Evolutionary conservation across 2,329 filamentous ascomycete species (phyloP).

Genomic region (Verticillium nubilum): DNA sequence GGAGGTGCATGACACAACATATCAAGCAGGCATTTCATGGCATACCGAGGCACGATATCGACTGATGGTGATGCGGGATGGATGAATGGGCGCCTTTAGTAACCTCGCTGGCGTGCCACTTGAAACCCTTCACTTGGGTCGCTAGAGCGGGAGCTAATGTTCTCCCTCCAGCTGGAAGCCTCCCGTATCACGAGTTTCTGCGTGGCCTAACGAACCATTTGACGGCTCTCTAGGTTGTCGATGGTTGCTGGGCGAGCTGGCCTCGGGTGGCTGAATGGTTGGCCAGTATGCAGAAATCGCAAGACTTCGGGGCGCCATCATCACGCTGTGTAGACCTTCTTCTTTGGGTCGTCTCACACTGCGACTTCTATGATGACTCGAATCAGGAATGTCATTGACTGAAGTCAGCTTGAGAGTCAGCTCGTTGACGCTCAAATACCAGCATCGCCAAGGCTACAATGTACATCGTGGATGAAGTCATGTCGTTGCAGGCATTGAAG

Average conservation of each 20-base stretch:
- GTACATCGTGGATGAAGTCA: too few species aligned
- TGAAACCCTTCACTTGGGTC: background rate
- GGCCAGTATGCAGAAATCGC: too few species aligned
- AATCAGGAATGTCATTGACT: too few species aligned
- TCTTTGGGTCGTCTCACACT: too few species aligned
- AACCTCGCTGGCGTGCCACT: background rate
- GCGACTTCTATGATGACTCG: too few species aligned
- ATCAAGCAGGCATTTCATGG: background rate
- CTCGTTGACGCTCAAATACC: background rate
- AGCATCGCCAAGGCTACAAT: background rate
- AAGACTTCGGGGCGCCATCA: too few species aligned
- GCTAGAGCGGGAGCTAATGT: background rate
- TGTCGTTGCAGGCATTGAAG: too few species aligned
- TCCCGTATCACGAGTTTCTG: too few species aligned
- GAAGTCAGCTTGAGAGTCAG: background rate
- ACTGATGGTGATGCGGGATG: background rate
- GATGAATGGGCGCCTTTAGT: background rate
- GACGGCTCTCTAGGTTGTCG: background rate
- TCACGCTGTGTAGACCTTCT: too few species aligned
- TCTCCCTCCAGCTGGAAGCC: background rate
- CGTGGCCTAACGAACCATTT: too few species aligned
- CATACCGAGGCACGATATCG: background rate
- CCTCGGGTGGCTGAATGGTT: too few species aligned
- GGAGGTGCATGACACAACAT: background rate
- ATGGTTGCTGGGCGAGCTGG: too few species aligned